phyloP scores from a whole-genome alignment of 139 green algal species.

The Mesotaenium endlicherianum region DNA sequence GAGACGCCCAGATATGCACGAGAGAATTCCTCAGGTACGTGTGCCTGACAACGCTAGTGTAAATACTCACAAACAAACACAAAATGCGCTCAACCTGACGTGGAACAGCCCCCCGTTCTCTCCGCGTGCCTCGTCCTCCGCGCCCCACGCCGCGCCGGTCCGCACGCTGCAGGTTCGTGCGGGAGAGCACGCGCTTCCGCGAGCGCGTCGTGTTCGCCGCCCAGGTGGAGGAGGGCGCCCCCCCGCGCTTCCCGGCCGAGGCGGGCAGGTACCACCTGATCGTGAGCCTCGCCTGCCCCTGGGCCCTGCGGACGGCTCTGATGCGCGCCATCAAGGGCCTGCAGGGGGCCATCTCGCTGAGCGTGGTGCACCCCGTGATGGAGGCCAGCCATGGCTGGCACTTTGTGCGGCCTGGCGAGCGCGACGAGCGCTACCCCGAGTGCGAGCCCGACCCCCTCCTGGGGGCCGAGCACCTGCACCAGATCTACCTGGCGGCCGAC shows the following conservation, averaged over 20 bases:
- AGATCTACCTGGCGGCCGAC: neutral
- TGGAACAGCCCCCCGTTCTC: too few species aligned
- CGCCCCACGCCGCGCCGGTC: too few species aligned
- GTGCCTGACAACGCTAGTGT: too few species aligned
- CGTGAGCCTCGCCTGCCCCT: conserved; percentile 86
- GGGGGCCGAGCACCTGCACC: neutral
- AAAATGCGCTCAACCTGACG: too few species aligned
- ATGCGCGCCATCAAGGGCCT: conserved; percentile 8
- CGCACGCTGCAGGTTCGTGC: too few species aligned
- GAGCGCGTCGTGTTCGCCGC: too few species aligned
- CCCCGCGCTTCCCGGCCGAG: conserved; percentile 2
- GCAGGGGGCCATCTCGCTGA: neutral
- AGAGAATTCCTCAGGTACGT: too few species aligned
- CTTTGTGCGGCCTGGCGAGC: neutral
- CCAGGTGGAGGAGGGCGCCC: neutral
- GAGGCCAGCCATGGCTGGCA: neutral
- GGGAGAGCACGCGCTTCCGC: too few species aligned
- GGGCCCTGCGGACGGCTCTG: conserved; percentile 64
- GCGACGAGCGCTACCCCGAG: neutral
- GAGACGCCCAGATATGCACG: too few species aligned
- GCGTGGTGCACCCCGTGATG: neutral
- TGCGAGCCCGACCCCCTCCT: neutral
- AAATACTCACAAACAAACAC: too few species aligned
- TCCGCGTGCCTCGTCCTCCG: too few species aligned
- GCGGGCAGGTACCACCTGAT: conserved; percentile 86